Evolutionary conservation across 1,139 yeast species (phyloP).

Genomic region (Geotrichum fermentans): DNA sequence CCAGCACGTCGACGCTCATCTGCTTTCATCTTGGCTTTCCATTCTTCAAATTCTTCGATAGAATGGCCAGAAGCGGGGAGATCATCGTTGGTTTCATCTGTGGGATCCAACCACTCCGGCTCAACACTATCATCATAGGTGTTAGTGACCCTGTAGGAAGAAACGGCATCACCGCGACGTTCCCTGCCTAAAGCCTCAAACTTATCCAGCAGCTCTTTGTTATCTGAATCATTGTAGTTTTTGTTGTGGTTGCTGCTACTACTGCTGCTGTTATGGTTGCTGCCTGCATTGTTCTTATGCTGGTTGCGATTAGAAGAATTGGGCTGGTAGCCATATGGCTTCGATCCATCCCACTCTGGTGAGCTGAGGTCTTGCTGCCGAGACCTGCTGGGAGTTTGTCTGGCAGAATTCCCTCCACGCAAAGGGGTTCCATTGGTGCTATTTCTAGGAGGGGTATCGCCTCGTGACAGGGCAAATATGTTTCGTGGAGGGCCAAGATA

Average conservation of each 20-base stretch:
- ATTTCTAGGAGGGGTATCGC: conserved; percentile 1
- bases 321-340: neutral
- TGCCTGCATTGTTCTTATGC: conserved; percentile 5
- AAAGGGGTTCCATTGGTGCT: neutral
- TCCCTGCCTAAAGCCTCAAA: conserved; percentile 20
- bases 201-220: conserved; percentile 15
- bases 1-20: conserved; percentile 29
- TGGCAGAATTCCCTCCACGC: conserved; percentile 5
- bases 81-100: conserved; percentile 14
- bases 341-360: conserved; percentile 8
- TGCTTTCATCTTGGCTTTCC: conserved; percentile 33
- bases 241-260: conserved; percentile 6
- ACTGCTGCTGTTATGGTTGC: conserved; percentile 1
- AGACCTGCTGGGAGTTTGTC: conserved; percentile 7
- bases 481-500: conserved; percentile 17
- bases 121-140: conserved; percentile 9
- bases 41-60: conserved; percentile 33
- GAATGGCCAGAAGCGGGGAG: conserved; percentile 22
- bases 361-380: neutral
- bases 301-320: conserved; percentile 4
- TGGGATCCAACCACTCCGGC: conserved; percentile 24
- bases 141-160: conserved; percentile 4
- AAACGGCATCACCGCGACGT: conserved; percentile 16
- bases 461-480: conserved; percentile 9
- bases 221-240: conserved; percentile 5